Conservation (phyloP, 345 rosid genomes). For the Gossypium rotundifolium region DNA sequence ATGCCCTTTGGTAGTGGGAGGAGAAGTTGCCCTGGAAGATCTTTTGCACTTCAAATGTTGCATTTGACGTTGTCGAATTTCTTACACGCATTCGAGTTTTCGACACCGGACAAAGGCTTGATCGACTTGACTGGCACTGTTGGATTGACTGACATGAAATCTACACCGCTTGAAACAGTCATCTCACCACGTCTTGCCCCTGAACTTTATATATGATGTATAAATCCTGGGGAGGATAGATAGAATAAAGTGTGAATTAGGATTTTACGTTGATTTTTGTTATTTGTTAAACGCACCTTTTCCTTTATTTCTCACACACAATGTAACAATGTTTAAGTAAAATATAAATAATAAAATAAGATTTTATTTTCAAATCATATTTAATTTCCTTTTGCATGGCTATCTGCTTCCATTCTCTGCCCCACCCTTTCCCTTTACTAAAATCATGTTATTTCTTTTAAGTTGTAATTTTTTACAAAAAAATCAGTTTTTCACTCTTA, state of each 20-base stretch:
- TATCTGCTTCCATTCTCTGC: no score
- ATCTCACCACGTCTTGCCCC: conserved; percentile 26
- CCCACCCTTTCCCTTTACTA: no score
- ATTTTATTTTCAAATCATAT: background rate
- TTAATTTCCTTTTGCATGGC: background rate
- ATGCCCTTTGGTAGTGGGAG: conserved; percentile 43
- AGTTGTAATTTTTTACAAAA: no score
- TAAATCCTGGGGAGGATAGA: background rate
- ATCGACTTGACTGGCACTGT: conserved; percentile 7
- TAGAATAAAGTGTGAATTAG: background rate
- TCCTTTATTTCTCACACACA: background rate
- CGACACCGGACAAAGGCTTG: background rate
- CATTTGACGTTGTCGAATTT: conserved; percentile 3
- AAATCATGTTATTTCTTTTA: no score
- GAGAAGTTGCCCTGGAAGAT: conserved; percentile 31
- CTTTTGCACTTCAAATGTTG: conserved; percentile 5
- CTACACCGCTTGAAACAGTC: conserved; percentile 25
- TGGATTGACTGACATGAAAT: conserved; percentile 3
- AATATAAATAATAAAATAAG: background rate
- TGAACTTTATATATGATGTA: background rate
- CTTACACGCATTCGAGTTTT: conserved; percentile 11
- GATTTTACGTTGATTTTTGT: background rate
- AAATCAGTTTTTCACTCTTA: no score
- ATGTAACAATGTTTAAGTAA: background rate
- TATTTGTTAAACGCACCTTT: background rate